Evolutionary conservation across 805 yeast species (phyloP).

Genomic region (Monosporozyma aerobia): DNA sequence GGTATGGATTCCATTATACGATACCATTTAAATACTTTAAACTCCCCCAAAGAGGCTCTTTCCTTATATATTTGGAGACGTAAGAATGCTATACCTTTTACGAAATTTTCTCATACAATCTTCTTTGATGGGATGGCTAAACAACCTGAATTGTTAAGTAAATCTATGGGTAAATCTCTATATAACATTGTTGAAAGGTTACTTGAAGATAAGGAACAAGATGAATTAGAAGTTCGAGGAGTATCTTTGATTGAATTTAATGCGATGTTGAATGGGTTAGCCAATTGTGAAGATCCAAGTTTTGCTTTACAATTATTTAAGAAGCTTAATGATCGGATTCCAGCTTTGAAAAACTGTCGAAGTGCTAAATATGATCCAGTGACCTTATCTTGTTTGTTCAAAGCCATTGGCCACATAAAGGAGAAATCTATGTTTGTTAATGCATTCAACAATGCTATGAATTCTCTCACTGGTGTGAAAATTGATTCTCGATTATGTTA

Average conservation of each 20-base stretch:
- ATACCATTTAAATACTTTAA: slow-evolving; percentile 35
- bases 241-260: slow-evolving; percentile 32
- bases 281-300: slow-evolving; percentile 33
- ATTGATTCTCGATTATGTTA: not conserved
- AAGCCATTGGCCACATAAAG: slow-evolving; percentile 14
- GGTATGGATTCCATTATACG: slow-evolving; percentile 56
- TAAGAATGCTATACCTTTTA: slow-evolving; percentile 50
- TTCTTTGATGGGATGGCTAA: slow-evolving; percentile 39
- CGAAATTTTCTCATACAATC: slow-evolving; percentile 40
- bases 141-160: slow-evolving; percentile 24
- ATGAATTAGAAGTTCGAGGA: slow-evolving; percentile 10
- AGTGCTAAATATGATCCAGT: slow-evolving; percentile 17
- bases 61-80: slow-evolving; percentile 45
- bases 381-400: slow-evolving; percentile 14
- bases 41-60: slow-evolving; percentile 40
- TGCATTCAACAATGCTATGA: slow-evolving; percentile 13
- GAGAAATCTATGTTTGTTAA: slow-evolving; percentile 14
- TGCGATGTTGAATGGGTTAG: slow-evolving; percentile 37
- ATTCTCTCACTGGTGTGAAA: not conserved
- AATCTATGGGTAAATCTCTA: slow-evolving; percentile 30
- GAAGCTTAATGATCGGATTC: slow-evolving; percentile 4
- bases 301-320: slow-evolving; percentile 34
- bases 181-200: slow-evolving; percentile 27
- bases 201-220: slow-evolving; percentile 25
- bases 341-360: slow-evolving; percentile 1